A percentile compares a stretch with the other conserved stretches of the same genome.
phyloP scores from a whole-genome alignment of 768 basidiomycete genomes.

The Pleurotus salmoneostramineus region DNA sequence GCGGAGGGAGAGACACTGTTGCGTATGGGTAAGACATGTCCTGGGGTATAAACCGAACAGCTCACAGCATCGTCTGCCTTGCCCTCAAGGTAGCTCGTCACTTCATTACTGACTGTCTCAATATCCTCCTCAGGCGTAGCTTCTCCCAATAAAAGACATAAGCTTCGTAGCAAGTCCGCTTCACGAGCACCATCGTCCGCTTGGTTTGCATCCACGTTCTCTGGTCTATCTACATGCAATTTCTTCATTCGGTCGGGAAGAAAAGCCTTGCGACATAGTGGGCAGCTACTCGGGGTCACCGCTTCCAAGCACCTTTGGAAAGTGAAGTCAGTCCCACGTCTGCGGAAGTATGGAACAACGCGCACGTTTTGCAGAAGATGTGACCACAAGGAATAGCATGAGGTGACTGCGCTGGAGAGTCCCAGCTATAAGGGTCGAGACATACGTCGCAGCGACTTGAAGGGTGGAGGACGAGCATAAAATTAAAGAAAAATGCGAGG shows the following conservation, averaged over 20 bases:
- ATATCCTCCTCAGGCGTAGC: conserved; percentile 30
- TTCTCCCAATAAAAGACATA: conserved; percentile 33
- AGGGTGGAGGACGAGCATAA: conserved; percentile 60
- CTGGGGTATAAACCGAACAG: conserved; percentile 19
- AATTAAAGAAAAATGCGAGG: neutral
- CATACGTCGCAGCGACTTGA: conserved; percentile 77
- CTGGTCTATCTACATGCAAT: conserved; percentile 56
- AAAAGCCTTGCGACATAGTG: conserved; percentile 64
- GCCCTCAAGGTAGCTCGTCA: conserved; percentile 46
- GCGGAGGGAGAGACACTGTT: conserved; percentile 21
- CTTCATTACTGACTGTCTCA: conserved; percentile 37
- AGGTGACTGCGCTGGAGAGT: conserved; percentile 46
- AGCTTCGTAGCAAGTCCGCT: conserved; percentile 30
- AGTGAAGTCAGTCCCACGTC: conserved; percentile 3
- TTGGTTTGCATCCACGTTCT: conserved; percentile 16
- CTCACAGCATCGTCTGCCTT: conserved; percentile 35
- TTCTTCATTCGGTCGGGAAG: conserved; percentile 55
- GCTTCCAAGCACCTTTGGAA: conserved; percentile 48
- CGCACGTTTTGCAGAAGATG: conserved; percentile 68
- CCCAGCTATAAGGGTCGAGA: conserved; percentile 57
- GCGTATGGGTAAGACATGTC: conserved; percentile 7
- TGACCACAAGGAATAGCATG: conserved; percentile 77
- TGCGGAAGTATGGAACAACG: conserved; percentile 9
- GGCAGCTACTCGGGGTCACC: conserved; percentile 51
- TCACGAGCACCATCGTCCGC: conserved; percentile 29